Base-by-base conservation (phyloP, 805 yeast genomes). In the Candida golubevii region DNA sequence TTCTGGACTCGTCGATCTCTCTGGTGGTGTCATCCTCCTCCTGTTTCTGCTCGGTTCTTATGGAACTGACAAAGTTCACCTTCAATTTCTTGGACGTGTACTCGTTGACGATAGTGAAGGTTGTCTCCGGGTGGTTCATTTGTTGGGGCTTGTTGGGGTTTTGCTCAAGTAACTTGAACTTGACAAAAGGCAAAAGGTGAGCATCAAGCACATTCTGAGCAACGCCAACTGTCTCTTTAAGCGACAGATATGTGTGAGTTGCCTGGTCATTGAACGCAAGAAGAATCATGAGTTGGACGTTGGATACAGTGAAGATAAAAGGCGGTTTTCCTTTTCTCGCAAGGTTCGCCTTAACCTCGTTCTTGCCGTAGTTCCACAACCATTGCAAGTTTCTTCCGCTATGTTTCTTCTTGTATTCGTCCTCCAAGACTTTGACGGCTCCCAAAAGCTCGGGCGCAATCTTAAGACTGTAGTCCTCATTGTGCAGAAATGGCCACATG, bases 331-430 rank as follows among this genome's bases (percentile, higher is more conserved):
- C 90, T 32, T 85, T 82, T 54, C 83, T 83, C 6, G 91, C 78
- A 50, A 89, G 75, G 60, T 88, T 85, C 9, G 95, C 96, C 64
- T 83, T 86, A 45, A 93, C 67, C 62, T 93, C 99, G 48, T 95
- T 93, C 63, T 91, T 85, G 38, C 95, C 88, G 60, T 88, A 80
- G 56, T 88, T 85, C 97, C 97, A 93, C 47, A 91, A 77, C 99
- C 99, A 93, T 59, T 87, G 85, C 56, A 93, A 77, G 51, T 88
- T 82, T 64, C 98, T 78, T 10, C 97, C 97, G 49, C 73, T 79
- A 64, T 91, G 97, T 57, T 85, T 83, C 31, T 74, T 69, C 35
- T 78, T 73, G 63, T 91, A 95, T 47, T 85, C 74, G 34, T 77
- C 74, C 45, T 81, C 81, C 44, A 91, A 80, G 42, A 78, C 78